phyloP scores from a whole-genome alignment of 805 yeast species.

The Zygoascus bituminiphila region DNA sequence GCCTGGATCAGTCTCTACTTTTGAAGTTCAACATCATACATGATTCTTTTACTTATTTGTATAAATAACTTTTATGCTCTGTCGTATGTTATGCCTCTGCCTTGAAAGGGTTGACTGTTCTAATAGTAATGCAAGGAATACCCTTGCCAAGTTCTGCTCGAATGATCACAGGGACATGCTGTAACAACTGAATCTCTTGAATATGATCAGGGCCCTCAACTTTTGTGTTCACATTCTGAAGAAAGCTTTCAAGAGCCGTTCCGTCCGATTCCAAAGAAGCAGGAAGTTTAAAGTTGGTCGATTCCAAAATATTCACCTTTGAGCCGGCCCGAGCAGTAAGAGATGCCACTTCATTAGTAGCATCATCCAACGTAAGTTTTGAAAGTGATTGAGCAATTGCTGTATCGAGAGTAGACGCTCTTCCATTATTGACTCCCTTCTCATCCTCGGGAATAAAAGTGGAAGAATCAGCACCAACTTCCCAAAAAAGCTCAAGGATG shows the following conservation, averaged over 20 bases:
- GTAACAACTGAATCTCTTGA: conserved; percentile 75
- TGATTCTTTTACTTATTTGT: not conserved
- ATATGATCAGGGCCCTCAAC: conserved; percentile 54
- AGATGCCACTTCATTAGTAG: conserved; percentile 13
- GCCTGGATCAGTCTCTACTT: too few species aligned
- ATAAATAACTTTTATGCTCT: not conserved
- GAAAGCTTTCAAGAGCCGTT: conserved; percentile 46
- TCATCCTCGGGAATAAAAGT: conserved; percentile 90
- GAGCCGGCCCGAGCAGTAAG: conserved; percentile 5
- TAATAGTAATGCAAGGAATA: conserved; percentile 85
- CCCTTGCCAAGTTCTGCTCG: conserved; percentile 95
- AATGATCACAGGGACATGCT: conserved; percentile 73
- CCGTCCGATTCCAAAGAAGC: conserved; percentile 15
- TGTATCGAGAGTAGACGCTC: conserved; percentile 63
- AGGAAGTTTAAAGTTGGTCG: not conserved
- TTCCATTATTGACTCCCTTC: not conserved
- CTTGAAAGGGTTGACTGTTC: conserved; percentile 79
- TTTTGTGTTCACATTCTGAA: conserved; percentile 39
- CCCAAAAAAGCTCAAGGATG: conserved; percentile 82
- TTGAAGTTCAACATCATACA: not conserved
- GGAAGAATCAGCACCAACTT: conserved; percentile 84
- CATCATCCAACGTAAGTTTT: conserved; percentile 4
- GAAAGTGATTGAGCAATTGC: conserved; percentile 44
- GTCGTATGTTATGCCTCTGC: not conserved
- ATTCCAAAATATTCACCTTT: conserved; percentile 17